These are phyloP conservation scores for Pyrenophora graminea DNA, from an alignment of 2,329 filamentous ascomycete species.

Conservation along the genomic window DNA sequence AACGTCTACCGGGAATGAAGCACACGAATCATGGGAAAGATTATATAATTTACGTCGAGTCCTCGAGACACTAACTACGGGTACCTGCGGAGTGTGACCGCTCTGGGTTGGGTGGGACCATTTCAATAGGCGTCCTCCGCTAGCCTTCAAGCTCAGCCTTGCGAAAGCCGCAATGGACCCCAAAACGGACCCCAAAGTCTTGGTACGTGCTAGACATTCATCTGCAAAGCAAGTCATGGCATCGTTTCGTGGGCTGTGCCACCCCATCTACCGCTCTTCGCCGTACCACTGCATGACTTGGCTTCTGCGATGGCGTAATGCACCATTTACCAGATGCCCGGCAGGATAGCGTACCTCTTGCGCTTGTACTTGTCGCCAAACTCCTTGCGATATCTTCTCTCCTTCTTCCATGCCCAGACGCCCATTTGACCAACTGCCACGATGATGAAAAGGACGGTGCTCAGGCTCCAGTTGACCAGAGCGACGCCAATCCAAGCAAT, in stretches of 20 bases:
- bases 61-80: background rate
- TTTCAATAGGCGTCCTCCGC: background rate
- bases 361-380: slow-evolving; percentile 94
- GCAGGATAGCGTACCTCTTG: slow-evolving; percentile 84
- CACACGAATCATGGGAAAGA: background rate
- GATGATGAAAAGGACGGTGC: slow-evolving; percentile 74
- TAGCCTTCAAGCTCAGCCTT: slow-evolving; percentile 1
- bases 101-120: background rate
- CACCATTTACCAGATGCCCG: slow-evolving; percentile 66
- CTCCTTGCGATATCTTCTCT: slow-evolving; percentile 84
- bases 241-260: slow-evolving; percentile 4
- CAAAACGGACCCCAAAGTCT: background rate
- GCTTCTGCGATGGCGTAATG: background rate
- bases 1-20: too few species aligned
- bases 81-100: slow-evolving; percentile 6
- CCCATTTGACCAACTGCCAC: slow-evolving; percentile 80
- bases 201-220: background rate
- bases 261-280: background rate
- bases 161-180: background rate
- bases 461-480: slow-evolving; percentile 77
- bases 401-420: slow-evolving; percentile 88
- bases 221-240: background rate
- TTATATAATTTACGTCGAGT: background rate
- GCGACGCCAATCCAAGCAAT: slow-evolving; percentile 84
- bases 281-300: background rate